These are phyloP conservation scores for Sugiyamaella americana DNA, from an alignment of 805 yeast genomes.

Conservation along the genomic window DNA sequence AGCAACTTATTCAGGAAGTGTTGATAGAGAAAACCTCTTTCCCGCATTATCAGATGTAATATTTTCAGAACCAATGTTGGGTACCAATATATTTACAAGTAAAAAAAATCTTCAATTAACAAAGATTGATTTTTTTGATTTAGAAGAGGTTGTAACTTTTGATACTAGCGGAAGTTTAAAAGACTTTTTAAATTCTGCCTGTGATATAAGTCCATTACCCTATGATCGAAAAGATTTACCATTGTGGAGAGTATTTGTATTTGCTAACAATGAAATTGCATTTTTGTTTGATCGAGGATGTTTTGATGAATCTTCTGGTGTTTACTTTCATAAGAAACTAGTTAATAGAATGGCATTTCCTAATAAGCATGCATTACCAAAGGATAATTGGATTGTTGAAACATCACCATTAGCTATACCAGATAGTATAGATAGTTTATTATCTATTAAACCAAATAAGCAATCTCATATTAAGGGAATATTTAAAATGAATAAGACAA, in stretches of 20 bases:
- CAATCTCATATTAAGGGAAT: neutral
- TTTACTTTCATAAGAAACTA: constrained; percentile 13
- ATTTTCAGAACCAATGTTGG: constrained; percentile 10
- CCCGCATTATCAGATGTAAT: constrained; percentile 10
- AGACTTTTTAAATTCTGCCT: neutral
- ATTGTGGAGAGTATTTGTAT: constrained; percentile 10
- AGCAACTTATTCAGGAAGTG: constrained; percentile 5
- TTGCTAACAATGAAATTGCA: constrained; percentile 5
- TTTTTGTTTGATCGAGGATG: constrained; percentile 18
- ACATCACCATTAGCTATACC: neutral
- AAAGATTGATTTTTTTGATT: constrained; percentile 3
- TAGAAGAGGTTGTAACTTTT: constrained; percentile 10
- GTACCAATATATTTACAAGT: constrained; percentile 7
- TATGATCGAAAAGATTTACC: constrained; percentile 8
- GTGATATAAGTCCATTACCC: constrained; percentile 1
- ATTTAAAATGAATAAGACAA: neutral
- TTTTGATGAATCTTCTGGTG: constrained; percentile 18
- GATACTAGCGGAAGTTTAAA: constrained; percentile 2
- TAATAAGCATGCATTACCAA: neutral
- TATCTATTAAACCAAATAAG: neutral
- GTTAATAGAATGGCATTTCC: neutral
- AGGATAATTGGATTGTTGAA: neutral
- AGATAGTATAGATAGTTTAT: neutral
- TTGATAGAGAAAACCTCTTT: constrained; percentile 2
- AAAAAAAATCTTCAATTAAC: constrained; percentile 7